Evolutionary conservation across 192 early-diverging fungal species (phyloP).

Genomic region (Bifiguratus adelaidae): DNA sequence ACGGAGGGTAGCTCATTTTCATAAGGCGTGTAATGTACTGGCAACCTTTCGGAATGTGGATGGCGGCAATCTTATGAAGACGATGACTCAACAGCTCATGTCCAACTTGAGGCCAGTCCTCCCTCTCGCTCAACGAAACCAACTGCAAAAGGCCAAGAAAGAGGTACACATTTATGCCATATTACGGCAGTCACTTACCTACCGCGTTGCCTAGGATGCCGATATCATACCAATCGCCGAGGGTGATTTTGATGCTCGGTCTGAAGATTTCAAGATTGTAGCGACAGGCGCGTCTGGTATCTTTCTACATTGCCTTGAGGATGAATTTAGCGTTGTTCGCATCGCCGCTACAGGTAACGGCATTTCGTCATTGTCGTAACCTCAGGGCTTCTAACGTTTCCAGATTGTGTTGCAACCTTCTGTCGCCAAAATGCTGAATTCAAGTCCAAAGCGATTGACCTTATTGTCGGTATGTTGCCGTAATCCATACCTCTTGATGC

Average conservation of each 20-base stretch:
- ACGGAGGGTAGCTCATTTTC: neutral
- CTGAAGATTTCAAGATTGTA: constrained; percentile 54
- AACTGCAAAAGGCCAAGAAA: constrained; percentile 1
- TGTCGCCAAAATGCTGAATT: constrained; percentile 63
- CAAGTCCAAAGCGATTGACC: constrained; percentile 62
- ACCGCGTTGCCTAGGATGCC: neutral
- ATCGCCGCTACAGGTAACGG: constrained; percentile 80
- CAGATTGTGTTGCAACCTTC: too few relatives aligned
- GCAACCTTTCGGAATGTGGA: constrained; percentile 56
- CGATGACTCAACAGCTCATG: constrained; percentile 75
- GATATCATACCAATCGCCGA: constrained; percentile 44
- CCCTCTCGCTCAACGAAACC: constrained; percentile 8
- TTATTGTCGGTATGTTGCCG: constrained; percentile 54
- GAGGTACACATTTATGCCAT: neutral
- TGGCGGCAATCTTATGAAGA: constrained; percentile 46
- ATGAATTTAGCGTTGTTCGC: constrained; percentile 85
- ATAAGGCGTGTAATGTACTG: constrained; percentile 51
- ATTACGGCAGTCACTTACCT: neutral
- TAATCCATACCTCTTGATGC: neutral
- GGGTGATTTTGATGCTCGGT: constrained; percentile 58
- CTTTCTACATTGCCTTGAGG: constrained; percentile 94
- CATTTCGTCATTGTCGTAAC: too few relatives aligned
- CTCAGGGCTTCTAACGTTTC: too few relatives aligned
- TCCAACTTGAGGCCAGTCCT: constrained; percentile 40
- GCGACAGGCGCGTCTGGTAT: constrained; percentile 84